A percentile compares a stretch with the other conserved stretches of the same genome.
phyloP scores from a whole-genome alignment of 2,329 filamentous ascomycete species.

The Ophiostoma triangulosporum region DNA sequence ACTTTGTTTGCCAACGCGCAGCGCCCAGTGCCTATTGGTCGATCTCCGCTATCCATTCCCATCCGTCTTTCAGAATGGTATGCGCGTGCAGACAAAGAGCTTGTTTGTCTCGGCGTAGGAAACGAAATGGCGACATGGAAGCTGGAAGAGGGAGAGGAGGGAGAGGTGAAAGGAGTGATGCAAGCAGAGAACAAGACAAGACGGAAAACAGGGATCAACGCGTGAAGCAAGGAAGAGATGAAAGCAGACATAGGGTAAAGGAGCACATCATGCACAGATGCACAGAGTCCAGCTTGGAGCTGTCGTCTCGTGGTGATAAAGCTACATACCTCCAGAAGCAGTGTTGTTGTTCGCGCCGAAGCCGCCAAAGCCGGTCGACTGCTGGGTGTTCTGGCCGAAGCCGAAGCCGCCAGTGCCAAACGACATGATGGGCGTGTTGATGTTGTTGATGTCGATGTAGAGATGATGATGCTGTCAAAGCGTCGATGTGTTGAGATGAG shows the following conservation, averaged over 20 bases:
- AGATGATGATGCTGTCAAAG: neutral
- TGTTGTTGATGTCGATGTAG: neutral
- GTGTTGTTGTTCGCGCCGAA: constrained; percentile 33
- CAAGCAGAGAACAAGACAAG: neutral
- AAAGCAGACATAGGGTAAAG: neutral
- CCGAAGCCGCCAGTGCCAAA: constrained; percentile 40
- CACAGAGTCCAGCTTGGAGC: neutral
- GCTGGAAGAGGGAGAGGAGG: neutral
- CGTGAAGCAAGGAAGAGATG: constrained; percentile 1
- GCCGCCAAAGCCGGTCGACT: constrained; percentile 38
- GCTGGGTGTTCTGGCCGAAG: constrained; percentile 36
- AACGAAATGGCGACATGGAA: neutral
- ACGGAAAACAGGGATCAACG: neutral
- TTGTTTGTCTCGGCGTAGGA: neutral
- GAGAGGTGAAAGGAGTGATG: neutral
- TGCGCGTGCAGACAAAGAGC: neutral
- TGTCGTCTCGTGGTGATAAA: neutral
- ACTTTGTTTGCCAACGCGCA: neutral
- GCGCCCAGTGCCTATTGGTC: neutral
- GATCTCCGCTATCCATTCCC: neutral
- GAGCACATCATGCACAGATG: neutral
- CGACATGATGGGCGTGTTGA: constrained; percentile 32
- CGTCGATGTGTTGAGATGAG: neutral
- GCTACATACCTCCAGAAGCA: constrained; percentile 32
- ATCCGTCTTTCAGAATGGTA: neutral